phyloP scores from a whole-genome alignment of 306 rosid species.

The Abrus pulchellus region DNA sequence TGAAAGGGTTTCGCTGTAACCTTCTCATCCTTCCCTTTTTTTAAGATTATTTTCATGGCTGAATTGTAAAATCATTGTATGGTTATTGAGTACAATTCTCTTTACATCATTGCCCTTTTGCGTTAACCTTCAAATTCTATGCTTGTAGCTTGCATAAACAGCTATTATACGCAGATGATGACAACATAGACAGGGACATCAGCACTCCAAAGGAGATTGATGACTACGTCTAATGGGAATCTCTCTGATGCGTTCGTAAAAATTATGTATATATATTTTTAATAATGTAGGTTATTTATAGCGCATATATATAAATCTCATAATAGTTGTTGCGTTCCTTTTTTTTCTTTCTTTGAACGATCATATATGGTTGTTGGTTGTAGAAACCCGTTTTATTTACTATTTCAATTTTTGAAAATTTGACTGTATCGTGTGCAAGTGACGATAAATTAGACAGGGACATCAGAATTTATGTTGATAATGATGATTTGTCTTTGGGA shows the following conservation, averaged over 20 bases:
- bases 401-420: no score
- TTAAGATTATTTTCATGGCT: background rate
- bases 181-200: constrained; percentile 73
- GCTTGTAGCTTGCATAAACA: background rate
- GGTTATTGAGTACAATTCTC: background rate
- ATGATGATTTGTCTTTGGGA: constrained; percentile 77
- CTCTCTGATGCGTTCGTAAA: constrained; percentile 55
- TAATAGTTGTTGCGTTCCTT: background rate
- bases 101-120: background rate
- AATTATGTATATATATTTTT: background rate
- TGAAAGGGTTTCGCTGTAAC: background rate
- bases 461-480: constrained; percentile 60
- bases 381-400: background rate
- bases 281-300: background rate
- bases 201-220: constrained; percentile 56
- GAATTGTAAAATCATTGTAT: background rate
- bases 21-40: rapidly evolving
- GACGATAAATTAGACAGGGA: constrained; percentile 76
- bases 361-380: no score
- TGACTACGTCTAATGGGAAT: constrained; percentile 64
- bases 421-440: constrained; percentile 41
- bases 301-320: background rate
- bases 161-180: constrained; percentile 51
- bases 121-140: background rate
- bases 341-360: background rate